Evolutionary conservation across 108 stramenopile genomes (phyloP).

Genomic region (Cyclotella atomus): DNA sequence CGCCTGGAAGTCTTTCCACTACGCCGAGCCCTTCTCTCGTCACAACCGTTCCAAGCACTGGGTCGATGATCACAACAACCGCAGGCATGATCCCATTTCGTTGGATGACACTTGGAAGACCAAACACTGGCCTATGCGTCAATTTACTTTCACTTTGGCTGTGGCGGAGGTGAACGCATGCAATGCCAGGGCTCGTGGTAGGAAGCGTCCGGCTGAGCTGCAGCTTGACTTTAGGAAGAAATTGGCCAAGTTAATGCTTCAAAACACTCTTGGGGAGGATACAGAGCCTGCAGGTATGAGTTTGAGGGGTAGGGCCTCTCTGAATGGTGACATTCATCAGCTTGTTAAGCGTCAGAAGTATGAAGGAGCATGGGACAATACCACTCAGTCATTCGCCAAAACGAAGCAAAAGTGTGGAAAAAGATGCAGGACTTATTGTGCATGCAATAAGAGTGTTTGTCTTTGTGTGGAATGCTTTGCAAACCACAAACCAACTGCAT

Average conservation of each 20-base stretch:
- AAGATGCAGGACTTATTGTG: too few relatives aligned
- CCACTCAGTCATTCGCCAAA: too few relatives aligned
- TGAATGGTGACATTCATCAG: neutral
- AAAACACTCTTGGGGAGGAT: neutral
- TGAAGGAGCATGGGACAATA: too few relatives aligned
- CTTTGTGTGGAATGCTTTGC: too few relatives aligned
- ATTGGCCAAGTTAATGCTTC: neutral
- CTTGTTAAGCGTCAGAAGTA: neutral
- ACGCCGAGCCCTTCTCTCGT: neutral
- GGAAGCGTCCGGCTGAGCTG: neutral
- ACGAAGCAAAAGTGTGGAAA: too few relatives aligned
- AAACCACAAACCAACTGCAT: too few relatives aligned
- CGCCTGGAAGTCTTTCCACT: neutral
- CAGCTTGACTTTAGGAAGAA: neutral
- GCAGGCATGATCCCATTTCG: constrained; percentile 12
- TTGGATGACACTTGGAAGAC: constrained; percentile 18
- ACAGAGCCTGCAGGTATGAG: too few relatives aligned
- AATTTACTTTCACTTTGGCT: neutral
- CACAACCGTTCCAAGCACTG: constrained; percentile 12
- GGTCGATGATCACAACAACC: constrained; percentile 15
- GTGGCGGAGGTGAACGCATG: neutral
- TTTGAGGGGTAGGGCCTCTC: too few relatives aligned
- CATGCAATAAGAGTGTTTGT: too few relatives aligned
- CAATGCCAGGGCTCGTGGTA: neutral
- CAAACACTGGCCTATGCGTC: constrained; percentile 10